Evolutionary conservation across 2,329 filamentous ascomycete species (phyloP).

Genomic region (Alternaria longipes): DNA sequence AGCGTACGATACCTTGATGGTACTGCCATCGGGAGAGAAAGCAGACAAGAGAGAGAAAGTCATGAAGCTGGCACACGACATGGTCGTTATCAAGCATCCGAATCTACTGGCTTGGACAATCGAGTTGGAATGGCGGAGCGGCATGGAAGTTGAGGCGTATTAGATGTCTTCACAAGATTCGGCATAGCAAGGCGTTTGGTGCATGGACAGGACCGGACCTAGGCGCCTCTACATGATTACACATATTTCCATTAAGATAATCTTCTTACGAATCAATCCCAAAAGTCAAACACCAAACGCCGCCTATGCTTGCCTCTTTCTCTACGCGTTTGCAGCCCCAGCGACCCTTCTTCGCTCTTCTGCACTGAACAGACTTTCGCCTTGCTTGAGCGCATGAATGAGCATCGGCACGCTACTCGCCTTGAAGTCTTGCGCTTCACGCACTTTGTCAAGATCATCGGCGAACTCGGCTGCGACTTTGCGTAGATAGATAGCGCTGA

Average conservation of each 20-base stretch:
- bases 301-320: constrained; percentile 14
- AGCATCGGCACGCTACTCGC: constrained; percentile 69
- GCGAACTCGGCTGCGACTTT: constrained; percentile 74
- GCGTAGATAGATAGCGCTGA: constrained; percentile 74
- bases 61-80: constrained; percentile 80
- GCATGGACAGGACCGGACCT: background rate
- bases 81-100: constrained; percentile 95
- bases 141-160: constrained; percentile 40
- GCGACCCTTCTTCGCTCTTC: constrained; percentile 60
- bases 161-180: background rate
- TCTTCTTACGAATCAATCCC: background rate
- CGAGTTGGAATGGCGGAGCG: constrained; percentile 82
- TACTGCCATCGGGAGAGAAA: constrained; percentile 75
- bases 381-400: constrained; percentile 74
- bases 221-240: background rate
- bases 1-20: constrained; percentile 79
- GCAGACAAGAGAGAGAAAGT: constrained; percentile 75
- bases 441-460: constrained; percentile 76
- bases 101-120: constrained; percentile 92
- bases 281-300: constrained; percentile 22
- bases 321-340: constrained; percentile 23
- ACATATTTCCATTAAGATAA: background rate
- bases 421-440: constrained; percentile 75
- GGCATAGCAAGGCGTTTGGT: constrained; percentile 15
- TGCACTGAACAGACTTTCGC: constrained; percentile 67